phyloP scores from a whole-genome alignment of 1,284 basidiomycete genomes.

The Naganishia sp. region DNA sequence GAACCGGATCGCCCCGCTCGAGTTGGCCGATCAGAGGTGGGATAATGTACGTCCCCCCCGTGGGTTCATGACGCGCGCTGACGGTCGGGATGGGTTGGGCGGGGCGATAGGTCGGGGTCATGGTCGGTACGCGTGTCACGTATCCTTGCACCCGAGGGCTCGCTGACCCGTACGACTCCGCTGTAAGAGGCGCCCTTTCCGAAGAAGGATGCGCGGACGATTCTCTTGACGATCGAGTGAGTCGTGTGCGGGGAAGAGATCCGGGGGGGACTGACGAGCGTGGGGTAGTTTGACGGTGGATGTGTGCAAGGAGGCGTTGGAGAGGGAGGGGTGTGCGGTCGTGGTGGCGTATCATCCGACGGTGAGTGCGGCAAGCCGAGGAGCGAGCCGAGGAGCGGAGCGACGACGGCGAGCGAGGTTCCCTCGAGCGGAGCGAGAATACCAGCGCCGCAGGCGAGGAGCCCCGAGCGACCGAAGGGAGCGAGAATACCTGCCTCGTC shows the following conservation, averaged over 20 bases:
- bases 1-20: constrained; percentile 75
- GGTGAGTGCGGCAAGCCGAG: constrained; percentile 40
- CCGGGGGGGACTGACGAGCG: too few species aligned
- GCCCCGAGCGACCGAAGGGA: too few species aligned
- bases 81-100: constrained; percentile 2
- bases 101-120: constrained; percentile 68
- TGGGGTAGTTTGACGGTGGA: constrained; percentile 68
- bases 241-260: constrained; percentile 39
- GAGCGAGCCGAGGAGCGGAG: too few species aligned
- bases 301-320: constrained; percentile 73
- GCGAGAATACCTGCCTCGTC: too few species aligned
- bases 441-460: too few species aligned
- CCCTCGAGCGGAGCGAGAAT: too few species aligned
- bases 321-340: constrained; percentile 61
- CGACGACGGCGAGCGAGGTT: too few species aligned
- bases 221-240: constrained; percentile 84
- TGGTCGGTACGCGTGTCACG: constrained; percentile 62
- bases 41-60: constrained; percentile 70
- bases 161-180: not conserved
- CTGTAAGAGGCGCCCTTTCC: constrained; percentile 72
- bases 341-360: constrained; percentile 88
- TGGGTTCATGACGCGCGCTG: constrained; percentile 10
- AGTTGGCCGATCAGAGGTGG: constrained; percentile 76
- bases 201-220: constrained; percentile 61
- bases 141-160: not conserved